Evolutionary conservation across 179 eudicot species (phyloP), one percentile per base, ranked within the genome.

Genomic region (Silene noctiflora): DNA sequence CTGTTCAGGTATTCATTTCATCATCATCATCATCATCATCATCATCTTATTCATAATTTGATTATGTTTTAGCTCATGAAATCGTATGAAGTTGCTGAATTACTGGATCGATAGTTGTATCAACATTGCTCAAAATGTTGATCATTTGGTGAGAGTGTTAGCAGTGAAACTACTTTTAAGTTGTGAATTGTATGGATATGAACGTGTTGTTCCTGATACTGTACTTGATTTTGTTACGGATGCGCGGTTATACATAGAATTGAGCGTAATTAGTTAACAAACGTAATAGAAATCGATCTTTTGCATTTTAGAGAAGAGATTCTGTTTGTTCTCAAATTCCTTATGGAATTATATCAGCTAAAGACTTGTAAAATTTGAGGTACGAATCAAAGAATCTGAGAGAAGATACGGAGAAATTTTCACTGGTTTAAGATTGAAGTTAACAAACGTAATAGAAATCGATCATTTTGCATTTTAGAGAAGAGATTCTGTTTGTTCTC

Each of bases 1-100:
- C 98, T 75, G 97, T 94, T 73, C 98, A 94, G 94, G 98, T 92
- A 71, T 17, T 58, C 2, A 33, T 56, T 55, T 24, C 58, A 3
- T 70, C 46, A 19, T 17, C 9, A 0, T 56, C 65, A 12, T 35
- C 1, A 4, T n/a, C n/a, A n/a, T 14, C 11, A 44, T 44, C 7
- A 5, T 25, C 27, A 25, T 25, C 2, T 25, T 3, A 33, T 33
- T 33, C 0, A 39, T 39, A 39, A 39, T 39, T 39, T 39, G 46
- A 39, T 39, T 1, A 39, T 39, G 46, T 8, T 22, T 21, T 13
- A 29, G 33, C 4, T 44, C 0, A 12, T 35, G 39, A 4, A 4
- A 0, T 56, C 55, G 20, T 21, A 5, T 25, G 33, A 11, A 29
- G 5, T 16, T 65, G 69, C 17, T 65, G 20, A 1, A 27, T 2